Percentiles rank a stretch among this genome's conserved stretches.
Evolutionary conservation across 495 filamentous ascomycete genomes (phyloP).

Genomic region (Penicillium dipodomyicola): DNA sequence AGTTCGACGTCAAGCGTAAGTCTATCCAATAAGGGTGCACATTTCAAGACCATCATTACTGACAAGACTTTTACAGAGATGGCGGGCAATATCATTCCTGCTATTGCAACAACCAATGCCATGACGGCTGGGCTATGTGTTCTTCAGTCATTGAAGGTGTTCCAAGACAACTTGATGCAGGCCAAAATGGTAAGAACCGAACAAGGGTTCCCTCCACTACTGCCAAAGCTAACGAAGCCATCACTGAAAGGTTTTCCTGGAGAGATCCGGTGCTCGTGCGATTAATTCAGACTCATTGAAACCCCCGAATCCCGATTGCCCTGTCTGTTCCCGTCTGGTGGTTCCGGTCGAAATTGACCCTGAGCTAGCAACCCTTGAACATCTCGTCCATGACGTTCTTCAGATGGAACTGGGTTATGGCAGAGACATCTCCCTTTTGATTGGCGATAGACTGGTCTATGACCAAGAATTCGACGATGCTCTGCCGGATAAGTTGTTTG

Average conservation of each 20-base stretch:
- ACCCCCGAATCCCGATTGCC: constrained; percentile 75
- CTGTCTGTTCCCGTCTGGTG: constrained; percentile 74
- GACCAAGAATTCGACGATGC: constrained; percentile 89
- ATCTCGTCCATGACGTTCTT: constrained; percentile 76
- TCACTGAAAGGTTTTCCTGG: constrained; percentile 68
- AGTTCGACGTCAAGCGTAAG: constrained; percentile 90
- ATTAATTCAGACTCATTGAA: constrained; percentile 74
- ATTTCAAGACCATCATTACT: background rate
- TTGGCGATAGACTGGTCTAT: constrained; percentile 71
- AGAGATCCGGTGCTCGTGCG: constrained; percentile 62
- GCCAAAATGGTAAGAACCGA: constrained; percentile 50
- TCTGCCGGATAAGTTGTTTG: constrained; percentile 68
- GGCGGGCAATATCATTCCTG: constrained; percentile 98
- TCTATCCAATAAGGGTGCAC: background rate
- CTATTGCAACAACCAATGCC: constrained; percentile 97
- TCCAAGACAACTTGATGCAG: constrained; percentile 66
- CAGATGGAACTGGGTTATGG: constrained; percentile 71
- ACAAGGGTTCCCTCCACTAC: background rate
- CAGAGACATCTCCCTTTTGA: constrained; percentile 76
- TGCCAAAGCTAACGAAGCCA: constrained; percentile 8
- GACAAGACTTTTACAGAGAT: constrained; percentile 59
- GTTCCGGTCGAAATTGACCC: constrained; percentile 65
- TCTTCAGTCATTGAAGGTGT: constrained; percentile 87
- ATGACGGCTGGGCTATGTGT: constrained; percentile 94
- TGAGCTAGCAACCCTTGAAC: constrained; percentile 71